Base-by-base conservation (phyloP, 331 rosid genomes). In the Saraca asoca region DNA sequence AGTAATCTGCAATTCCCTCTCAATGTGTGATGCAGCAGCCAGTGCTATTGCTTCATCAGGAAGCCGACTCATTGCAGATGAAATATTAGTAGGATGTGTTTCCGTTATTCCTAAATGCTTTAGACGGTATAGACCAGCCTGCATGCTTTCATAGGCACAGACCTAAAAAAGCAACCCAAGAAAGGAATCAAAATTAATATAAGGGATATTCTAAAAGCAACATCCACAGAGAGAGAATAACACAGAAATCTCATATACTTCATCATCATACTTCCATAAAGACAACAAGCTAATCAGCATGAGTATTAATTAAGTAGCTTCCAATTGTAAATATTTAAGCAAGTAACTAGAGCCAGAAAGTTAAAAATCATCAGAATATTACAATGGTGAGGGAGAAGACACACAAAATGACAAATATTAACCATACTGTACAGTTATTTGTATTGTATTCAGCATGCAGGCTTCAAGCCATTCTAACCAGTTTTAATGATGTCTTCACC, bases 11-110 rank as follows among this genome's bases (percentile, higher is more conserved):
- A 90, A 77, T 71, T 93, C 98, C 75, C 98, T 87, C 75, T 93
- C 98, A 38, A 93, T 93, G 68, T 93, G 98, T 8, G 98, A 90
- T 52, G 98, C 97, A 68, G 98, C 95, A 83, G 98, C 98, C 79
- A 93, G 85, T 52, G 95, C 84, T 64, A 93, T 79, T 74, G 98
- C 97, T 76, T 93, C 98, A 82, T 72, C 96, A 51, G 94, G 98
- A 67, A 93, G 95, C 70, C 95, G 95, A 68, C 82, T 90, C 96
- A 85, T 88, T 51, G 98, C 98, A 70, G 97, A 87, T 17, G 90
- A 87, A 81, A 93, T 85, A 71, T 85, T 79, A 51, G 93, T 70
- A 10, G 97, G 95, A 69, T 87, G 93, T 31, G 88, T 83, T 80
- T 86, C 95, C 1, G 91, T 80, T 14, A 93, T 86, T 75, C 98